Base-by-base conservation (phyloP, 148 eudicot genomes). In the Tetragonia tetragonoides region DNA sequence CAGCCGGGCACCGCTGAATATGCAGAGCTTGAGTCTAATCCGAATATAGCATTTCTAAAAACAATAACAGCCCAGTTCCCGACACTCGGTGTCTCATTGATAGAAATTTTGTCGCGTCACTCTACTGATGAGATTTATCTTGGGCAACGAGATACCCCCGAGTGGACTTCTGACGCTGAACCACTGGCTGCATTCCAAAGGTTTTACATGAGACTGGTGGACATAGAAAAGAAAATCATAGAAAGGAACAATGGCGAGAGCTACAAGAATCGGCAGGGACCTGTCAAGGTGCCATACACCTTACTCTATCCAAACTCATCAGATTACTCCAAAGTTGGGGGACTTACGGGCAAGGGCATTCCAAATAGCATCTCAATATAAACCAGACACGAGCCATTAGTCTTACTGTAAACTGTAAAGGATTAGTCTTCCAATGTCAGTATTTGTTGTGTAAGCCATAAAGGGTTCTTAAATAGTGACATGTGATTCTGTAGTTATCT, bases 91-190 rank as follows among this genome's bases (percentile, higher is more conserved):
- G 87, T 91, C 10, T 90, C 93, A 7, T 72, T 91, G 38, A 91
- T 89, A 51, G 96, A 91, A 73, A 81, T 88, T 16, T 24, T 91
- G 77, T 91, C 96, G 3, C 75, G 88, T 37, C 96, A 91, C 75
- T 87, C 93, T 0, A 23, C 88, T 2, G 96, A 91, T 38, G 96
- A 89, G 81, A n/a, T 91, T 42, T 91, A 91, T 82, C 90, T 91
- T 23, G 96, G 96, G 4, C 90, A 91, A 72, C 82, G 90, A 42
- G 91, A 89, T 51, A 80, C 66, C 7, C 81, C 85, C 1, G 81
- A 89, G 72, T 89, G 96, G 96, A 88, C 96, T 44, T 34, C 81
- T 4, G 93, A 91, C 75, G 47, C 59, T 21, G 80, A 80, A 23
- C 81, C 92, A 18, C 70, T 78, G 21, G 82, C 83, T 14, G 92